phyloP scores from a whole-genome alignment of 2,329 filamentous ascomycete species.

The Pseudocercospora pini-densiflorae region DNA sequence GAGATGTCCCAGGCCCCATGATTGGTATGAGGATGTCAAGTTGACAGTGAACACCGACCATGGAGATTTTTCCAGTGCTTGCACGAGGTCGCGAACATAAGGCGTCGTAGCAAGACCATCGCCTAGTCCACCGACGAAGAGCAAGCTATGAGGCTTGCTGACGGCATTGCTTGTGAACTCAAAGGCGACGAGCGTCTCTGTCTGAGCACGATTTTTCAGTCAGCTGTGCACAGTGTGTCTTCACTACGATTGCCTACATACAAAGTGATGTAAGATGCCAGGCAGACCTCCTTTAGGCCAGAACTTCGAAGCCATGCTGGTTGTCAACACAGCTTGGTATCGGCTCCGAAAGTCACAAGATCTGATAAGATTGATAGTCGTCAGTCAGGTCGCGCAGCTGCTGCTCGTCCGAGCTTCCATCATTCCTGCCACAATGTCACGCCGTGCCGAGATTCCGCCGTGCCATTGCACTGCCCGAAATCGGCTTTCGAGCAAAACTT shows the following conservation, averaged over 20 bases:
- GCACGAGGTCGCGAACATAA: conserved; percentile 31
- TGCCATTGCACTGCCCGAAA: neutral
- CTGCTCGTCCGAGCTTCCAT: neutral
- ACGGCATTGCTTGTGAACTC: conserved; percentile 42
- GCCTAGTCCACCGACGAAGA: conserved; percentile 35
- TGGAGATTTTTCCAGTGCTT: conserved; percentile 25
- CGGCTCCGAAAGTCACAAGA: conserved; percentile 5
- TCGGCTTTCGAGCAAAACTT: neutral
- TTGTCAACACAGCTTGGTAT: neutral
- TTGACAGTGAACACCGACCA: conserved; percentile 33
- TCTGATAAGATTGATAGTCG: neutral
- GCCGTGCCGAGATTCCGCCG: neutral
- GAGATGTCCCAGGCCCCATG: conserved; percentile 45
- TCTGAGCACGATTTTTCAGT: conserved; percentile 31
- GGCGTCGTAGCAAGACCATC: conserved; percentile 35
- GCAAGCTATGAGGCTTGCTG: conserved; percentile 34
- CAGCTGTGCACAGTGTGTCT: neutral
- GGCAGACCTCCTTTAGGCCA: conserved; percentile 36
- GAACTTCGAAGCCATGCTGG: conserved; percentile 33
- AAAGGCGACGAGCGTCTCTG: conserved; percentile 46
- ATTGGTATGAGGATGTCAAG: conserved; percentile 34
- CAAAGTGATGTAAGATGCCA: conserved; percentile 37
- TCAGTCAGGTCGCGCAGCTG: neutral
- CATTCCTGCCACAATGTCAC: too few species aligned
- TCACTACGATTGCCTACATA: conserved; percentile 22